These are phyloP conservation scores for Colletotrichum filicis DNA, from an alignment of 2,329 filamentous ascomycete species.

Conservation along the genomic window DNA sequence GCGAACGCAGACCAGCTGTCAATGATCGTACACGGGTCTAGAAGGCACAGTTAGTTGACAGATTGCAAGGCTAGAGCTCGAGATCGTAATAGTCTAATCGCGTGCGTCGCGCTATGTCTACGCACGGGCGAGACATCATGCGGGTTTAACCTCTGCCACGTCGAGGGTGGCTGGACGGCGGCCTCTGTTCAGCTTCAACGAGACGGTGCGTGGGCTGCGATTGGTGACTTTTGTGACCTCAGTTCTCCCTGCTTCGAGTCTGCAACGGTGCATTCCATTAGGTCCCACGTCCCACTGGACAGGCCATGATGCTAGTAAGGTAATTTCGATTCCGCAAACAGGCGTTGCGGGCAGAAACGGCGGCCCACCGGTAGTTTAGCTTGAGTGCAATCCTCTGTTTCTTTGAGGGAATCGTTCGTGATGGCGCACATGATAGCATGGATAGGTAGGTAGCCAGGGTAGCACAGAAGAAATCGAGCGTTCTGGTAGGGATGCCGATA, in stretches of 20 bases:
- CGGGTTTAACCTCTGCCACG: constrained; percentile 9
- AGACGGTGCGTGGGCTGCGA: neutral
- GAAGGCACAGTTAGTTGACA: neutral
- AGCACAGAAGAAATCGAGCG: neutral
- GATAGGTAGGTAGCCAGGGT: neutral
- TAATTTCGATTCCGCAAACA: neutral
- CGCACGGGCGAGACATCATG: constrained; percentile 8
- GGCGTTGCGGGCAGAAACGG: neutral
- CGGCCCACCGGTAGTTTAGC: neutral
- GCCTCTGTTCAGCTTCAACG: constrained; percentile 15
- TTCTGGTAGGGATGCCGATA: neutral
- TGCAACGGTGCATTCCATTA: constrained; percentile 31
- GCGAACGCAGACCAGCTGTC: constrained; percentile 17
- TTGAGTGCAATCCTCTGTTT: neutral
- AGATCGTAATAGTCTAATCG: neutral
- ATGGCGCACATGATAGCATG: neutral
- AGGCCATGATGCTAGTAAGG: neutral
- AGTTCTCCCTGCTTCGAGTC: constrained; percentile 9
- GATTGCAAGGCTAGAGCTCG: neutral
- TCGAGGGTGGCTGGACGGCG: constrained; percentile 7
- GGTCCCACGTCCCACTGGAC: constrained; percentile 14
- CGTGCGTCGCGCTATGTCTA: neutral
- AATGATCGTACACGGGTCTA: neutral
- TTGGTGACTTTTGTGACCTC: neutral
- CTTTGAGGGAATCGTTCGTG: neutral